phyloP scores from a whole-genome alignment of 1,284 basidiomycete species.

The Rugosomyces carneus region DNA sequence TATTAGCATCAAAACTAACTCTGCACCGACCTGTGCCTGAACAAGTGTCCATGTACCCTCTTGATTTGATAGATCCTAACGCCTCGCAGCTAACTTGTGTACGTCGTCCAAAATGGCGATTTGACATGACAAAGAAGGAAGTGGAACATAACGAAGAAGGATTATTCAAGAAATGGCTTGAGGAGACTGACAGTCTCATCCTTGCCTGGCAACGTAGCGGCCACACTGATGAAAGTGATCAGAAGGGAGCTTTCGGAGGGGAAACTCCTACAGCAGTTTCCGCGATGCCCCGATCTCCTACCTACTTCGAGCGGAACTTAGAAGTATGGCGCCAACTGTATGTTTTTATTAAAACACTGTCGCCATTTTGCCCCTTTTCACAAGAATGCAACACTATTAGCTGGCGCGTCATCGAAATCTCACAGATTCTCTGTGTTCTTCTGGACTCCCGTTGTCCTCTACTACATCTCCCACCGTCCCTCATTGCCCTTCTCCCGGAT shows the following conservation, averaged over 20 bases:
- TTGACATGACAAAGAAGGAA: conserved; percentile 78
- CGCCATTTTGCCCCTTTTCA: background rate
- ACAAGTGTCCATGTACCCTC: conserved; percentile 36
- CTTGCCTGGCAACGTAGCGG: conserved; percentile 44
- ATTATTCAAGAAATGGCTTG: conserved; percentile 70
- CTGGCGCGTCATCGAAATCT: conserved; percentile 85
- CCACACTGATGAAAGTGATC: conserved; percentile 16
- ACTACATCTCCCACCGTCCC: conserved; percentile 58
- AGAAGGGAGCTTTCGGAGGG: too few species aligned
- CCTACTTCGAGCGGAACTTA: conserved; percentile 83
- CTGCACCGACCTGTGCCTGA: conserved; percentile 56
- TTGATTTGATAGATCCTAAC: conserved; percentile 13
- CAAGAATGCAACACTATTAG: conserved; percentile 29
- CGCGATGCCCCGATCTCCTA: conserved; percentile 56
- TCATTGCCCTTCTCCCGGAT: conserved; percentile 42
- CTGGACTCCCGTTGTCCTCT: conserved; percentile 84
- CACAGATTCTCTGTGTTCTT: conserved; percentile 78
- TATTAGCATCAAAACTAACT: conserved; percentile 46
- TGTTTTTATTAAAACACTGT: conserved; percentile 25
- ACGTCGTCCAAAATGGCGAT: conserved; percentile 76
- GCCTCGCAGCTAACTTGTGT: conserved; percentile 46
- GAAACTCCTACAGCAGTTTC: conserved; percentile 7
- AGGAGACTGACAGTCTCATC: conserved; percentile 51
- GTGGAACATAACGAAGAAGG: conserved; percentile 85
- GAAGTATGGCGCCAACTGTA: conserved; percentile 91